These are phyloP conservation scores for Mrakia blollopis DNA, from an alignment of 768 basidiomycete species.

Conservation along the genomic window DNA sequence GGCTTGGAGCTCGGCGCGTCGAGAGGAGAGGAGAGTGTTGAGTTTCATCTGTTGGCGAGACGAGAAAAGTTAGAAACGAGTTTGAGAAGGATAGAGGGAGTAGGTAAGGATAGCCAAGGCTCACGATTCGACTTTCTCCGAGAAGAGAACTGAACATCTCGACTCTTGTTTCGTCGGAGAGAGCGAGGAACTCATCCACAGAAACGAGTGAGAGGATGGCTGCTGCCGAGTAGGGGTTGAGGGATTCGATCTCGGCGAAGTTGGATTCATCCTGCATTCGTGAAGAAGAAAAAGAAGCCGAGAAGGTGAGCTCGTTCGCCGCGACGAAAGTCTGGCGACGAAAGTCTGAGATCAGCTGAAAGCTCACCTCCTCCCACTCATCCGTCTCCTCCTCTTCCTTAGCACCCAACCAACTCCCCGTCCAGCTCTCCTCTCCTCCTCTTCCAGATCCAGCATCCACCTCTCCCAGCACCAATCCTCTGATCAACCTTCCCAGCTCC, in stretches of 20 bases:
- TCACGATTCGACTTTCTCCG: neutral
- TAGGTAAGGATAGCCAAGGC: neutral
- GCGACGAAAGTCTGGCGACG: no score
- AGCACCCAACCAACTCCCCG: conserved; percentile 1
- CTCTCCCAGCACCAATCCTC: neutral
- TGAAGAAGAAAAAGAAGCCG: neutral
- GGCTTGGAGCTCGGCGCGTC: neutral
- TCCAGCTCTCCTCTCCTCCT: conserved; percentile 8
- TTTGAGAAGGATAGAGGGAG: neutral
- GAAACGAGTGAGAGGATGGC: neutral
- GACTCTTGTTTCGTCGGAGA: neutral
- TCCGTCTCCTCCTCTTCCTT: conserved; percentile 7
- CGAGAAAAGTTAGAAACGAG: neutral
- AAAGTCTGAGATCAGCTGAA: no score
- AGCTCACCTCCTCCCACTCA: conserved; percentile 12
- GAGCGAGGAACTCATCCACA: neutral
- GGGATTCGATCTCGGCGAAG: neutral
- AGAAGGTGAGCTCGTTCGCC: neutral
- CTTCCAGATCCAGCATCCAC: neutral
- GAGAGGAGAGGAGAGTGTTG: neutral
- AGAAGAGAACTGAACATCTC: neutral
- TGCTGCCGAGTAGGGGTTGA: conserved; percentile 3
- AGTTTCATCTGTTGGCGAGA: neutral
- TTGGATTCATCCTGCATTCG: neutral
- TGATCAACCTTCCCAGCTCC: conserved; percentile 2